phyloP scores from a whole-genome alignment of 2,329 filamentous ascomycete species.

The Ophiostoma novo-ulmi region DNA sequence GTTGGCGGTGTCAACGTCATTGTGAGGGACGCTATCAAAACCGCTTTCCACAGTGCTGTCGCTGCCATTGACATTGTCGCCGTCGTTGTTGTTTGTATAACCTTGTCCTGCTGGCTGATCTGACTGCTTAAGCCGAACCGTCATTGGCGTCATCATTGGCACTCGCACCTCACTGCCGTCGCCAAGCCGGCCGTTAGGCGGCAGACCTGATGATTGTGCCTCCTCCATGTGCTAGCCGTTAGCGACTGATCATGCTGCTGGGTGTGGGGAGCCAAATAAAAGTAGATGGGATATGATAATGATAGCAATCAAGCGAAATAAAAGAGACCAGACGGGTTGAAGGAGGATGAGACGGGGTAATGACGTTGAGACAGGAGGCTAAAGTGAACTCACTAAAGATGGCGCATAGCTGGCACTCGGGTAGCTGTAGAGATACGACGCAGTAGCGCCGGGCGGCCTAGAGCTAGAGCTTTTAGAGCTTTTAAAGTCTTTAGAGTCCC shows the following conservation, averaged over 20 bases:
- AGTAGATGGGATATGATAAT: not conserved
- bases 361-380: not conserved
- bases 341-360: not conserved
- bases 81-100: not conserved
- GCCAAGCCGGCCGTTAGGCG: not conserved
- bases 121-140: conserved; percentile 1
- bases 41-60: not conserved
- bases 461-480: not conserved
- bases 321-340: not conserved
- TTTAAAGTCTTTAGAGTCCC: not conserved
- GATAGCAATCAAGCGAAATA: not conserved
- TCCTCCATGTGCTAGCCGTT: conserved; percentile 34
- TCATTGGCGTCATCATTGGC: not conserved
- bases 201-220: conserved; percentile 18
- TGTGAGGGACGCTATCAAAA: not conserved
- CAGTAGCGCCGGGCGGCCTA: not conserved
- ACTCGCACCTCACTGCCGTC: not conserved
- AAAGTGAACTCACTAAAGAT: not conserved
- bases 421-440: not conserved
- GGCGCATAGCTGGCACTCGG: not conserved
- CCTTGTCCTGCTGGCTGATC: not conserved
- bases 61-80: conserved; percentile 10
- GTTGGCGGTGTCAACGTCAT: conserved; percentile 8
- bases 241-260: not conserved
- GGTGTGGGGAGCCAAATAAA: not conserved